A percentile compares a stretch with the other conserved stretches of the same genome.
These are phyloP conservation scores for Leishmania aethiopica DNA, from an alignment of 208 protist species.

Conservation along the genomic window DNA sequence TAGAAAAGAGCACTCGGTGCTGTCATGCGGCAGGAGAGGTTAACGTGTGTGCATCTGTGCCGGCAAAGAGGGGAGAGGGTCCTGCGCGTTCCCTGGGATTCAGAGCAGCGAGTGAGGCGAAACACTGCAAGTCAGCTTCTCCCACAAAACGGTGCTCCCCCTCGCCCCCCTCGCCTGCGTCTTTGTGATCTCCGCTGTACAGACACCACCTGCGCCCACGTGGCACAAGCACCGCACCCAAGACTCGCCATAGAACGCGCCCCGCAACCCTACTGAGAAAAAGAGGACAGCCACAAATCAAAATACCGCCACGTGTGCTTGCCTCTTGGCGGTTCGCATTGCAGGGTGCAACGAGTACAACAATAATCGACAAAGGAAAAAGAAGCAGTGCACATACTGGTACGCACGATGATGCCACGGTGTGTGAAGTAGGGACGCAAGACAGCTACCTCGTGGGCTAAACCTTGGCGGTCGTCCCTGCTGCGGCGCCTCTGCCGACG, in stretches of 20 bases:
- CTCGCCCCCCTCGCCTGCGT: background rate
- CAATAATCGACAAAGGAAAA: background rate
- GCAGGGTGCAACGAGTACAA: background rate
- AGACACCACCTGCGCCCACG: background rate
- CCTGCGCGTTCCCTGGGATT: background rate
- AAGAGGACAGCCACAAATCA: background rate
- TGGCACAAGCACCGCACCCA: background rate
- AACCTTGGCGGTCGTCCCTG: background rate
- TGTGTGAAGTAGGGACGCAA: background rate
- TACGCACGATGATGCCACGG: background rate
- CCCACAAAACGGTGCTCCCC: background rate
- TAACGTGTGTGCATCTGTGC: background rate
- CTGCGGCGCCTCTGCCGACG: constrained; percentile 20
- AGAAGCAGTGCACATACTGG: background rate
- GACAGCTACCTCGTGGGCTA: background rate
- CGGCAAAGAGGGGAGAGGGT: background rate
- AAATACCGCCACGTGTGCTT: background rate
- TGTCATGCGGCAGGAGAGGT: background rate
- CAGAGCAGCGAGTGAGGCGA: background rate
- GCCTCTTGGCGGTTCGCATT: background rate
- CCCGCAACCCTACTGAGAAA: no score
- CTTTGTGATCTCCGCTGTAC: background rate
- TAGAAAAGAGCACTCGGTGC: background rate
- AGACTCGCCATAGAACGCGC: background rate
- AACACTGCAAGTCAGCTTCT: background rate